These are phyloP conservation scores for Tarenaya hassleriana DNA, from an alignment of 345 rosid genomes.

Conservation along the genomic window DNA sequence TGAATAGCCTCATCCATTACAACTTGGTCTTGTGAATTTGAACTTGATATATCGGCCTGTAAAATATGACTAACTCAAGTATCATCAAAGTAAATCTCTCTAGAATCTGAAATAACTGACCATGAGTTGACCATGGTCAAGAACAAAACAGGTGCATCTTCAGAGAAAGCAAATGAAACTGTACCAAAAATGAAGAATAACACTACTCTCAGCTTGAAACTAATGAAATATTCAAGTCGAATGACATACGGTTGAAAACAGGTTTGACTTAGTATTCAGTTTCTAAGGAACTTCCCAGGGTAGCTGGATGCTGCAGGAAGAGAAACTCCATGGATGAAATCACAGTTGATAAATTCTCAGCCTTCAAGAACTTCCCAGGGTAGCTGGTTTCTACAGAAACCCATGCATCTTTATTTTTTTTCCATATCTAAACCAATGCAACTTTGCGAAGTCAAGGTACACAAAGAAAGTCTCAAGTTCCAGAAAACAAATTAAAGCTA, in stretches of 20 bases:
- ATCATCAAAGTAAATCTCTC: not conserved
- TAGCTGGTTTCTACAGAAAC: too few relatives aligned
- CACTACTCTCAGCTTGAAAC: conserved; percentile 10
- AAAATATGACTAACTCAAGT: conserved; percentile 19
- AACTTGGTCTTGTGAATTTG: conserved; percentile 31
- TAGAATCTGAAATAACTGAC: conserved; percentile 1
- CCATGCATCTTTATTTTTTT: conserved; percentile 2
- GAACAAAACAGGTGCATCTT: conserved; percentile 13
- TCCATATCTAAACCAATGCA: conserved; percentile 7
- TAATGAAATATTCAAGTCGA: conserved; percentile 6
- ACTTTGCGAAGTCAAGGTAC: conserved; percentile 11
- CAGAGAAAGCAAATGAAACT: conserved; percentile 6
- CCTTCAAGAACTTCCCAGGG: too few relatives aligned
- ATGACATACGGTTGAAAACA: conserved; percentile 8
- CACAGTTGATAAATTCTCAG: too few relatives aligned
- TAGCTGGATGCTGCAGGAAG: conserved; percentile 8
- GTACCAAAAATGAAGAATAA: conserved; percentile 1
- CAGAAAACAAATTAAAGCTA: conserved; percentile 8
- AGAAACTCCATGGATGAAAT: conserved; percentile 14
- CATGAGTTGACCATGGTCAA: conserved; percentile 5
- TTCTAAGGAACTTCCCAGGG: not conserved
- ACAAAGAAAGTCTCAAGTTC: conserved; percentile 9
- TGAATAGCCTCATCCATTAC: conserved; percentile 34
- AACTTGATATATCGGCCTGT: conserved; percentile 42
- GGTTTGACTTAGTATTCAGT: conserved; percentile 1